phyloP scores from a whole-genome alignment of 1,284 basidiomycete genomes.

The Moesziomyces parantarcticus region DNA sequence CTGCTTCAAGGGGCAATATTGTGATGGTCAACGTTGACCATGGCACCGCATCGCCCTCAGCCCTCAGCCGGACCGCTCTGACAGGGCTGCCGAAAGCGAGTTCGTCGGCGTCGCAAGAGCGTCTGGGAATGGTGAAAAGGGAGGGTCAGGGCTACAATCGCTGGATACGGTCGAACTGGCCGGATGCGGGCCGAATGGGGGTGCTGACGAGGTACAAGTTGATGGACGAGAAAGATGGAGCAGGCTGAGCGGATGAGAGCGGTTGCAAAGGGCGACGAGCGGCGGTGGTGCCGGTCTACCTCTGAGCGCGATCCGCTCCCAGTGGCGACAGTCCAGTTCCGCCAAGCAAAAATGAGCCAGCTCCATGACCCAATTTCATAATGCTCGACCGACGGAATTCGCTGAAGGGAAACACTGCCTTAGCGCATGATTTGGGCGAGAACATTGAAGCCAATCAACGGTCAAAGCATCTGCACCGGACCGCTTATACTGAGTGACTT shows the following conservation, averaged over 20 bases:
- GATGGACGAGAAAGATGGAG: neutral
- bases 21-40: constrained; percentile 43
- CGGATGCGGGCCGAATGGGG: constrained; percentile 18
- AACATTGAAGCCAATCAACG: too few relatives aligned
- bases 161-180: constrained; percentile 41
- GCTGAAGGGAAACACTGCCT: too few relatives aligned
- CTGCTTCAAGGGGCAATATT: constrained; percentile 6
- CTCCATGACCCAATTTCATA: too few relatives aligned
- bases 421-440: too few relatives aligned
- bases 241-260: constrained; percentile 5
- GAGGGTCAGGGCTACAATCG: constrained; percentile 32
- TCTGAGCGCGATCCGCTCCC: too few relatives aligned
- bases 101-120: constrained; percentile 1
- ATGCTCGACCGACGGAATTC: too few relatives aligned
- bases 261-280: constrained; percentile 3
- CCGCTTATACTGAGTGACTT: too few relatives aligned
- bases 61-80: neutral
- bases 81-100: neutral
- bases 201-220: constrained; percentile 22
- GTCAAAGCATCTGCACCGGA: too few relatives aligned
- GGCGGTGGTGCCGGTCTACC: neutral
- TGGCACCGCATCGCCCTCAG: constrained; percentile 14
- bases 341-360: too few relatives aligned
- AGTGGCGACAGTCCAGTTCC: too few relatives aligned
- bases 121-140: constrained; percentile 14